Conservation (phyloP, 352 stramenopile species). For the Ophiocytium majus region DNA sequence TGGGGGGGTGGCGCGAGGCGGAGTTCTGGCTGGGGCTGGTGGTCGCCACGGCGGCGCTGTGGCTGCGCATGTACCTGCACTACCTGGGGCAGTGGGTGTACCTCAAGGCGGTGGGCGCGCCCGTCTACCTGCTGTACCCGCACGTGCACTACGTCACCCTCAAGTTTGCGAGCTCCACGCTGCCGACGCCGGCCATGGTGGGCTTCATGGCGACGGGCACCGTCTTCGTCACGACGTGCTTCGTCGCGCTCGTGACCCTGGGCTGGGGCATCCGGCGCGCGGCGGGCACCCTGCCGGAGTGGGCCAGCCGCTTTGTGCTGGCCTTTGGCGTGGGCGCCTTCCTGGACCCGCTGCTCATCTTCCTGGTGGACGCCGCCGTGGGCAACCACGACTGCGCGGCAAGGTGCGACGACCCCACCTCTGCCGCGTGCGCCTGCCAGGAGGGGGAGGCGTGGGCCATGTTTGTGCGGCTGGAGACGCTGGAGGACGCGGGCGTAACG, state of each 20-base stretch:
- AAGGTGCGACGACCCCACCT: conserved; percentile 58
- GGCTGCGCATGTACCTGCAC: conserved; percentile 79
- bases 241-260: conserved; percentile 60
- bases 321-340: conserved; percentile 70
- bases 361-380: conserved; percentile 69
- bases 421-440: conserved; percentile 62
- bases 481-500: conserved; percentile 72
- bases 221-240: conserved; percentile 40
- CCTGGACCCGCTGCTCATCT: conserved; percentile 74
- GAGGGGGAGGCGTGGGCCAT: conserved; percentile 82
- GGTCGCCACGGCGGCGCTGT: conserved; percentile 70
- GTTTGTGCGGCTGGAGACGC: conserved; percentile 69
- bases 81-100: conserved; percentile 80
- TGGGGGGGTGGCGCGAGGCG: conserved; percentile 63
- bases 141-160: conserved; percentile 68
- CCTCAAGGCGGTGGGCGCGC: conserved; percentile 65
- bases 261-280: conserved; percentile 13
- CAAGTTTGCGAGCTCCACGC: conserved; percentile 74
- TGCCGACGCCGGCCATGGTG: conserved; percentile 68
- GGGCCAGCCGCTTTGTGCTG: conserved; percentile 71
- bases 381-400: conserved; percentile 72
- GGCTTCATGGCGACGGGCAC: conserved; percentile 63
- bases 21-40: conserved; percentile 73
- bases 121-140: conserved; percentile 63
- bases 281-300: conserved; percentile 62